Evolutionary conservation across 768 basidiomycete genomes (phyloP).

Genomic region (Cystobasidium onofrii): DNA sequence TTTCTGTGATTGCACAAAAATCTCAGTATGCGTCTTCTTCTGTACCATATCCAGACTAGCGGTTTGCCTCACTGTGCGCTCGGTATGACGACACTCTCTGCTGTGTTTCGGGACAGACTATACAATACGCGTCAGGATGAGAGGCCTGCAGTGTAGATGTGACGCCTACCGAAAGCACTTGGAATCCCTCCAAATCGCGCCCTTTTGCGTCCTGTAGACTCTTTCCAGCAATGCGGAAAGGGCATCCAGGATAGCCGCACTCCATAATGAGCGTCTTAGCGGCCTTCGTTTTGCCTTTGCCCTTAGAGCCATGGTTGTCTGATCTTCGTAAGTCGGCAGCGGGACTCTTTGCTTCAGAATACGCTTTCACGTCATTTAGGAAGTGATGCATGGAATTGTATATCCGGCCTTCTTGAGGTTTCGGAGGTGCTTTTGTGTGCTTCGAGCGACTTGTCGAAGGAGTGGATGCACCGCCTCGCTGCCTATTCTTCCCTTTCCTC

Average conservation of each 20-base stretch:
- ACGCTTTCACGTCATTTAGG: background rate
- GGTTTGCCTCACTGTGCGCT: background rate
- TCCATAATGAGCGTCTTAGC: background rate
- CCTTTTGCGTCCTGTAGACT: background rate
- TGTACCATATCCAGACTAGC: too few relatives aligned
- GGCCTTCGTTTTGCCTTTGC: background rate
- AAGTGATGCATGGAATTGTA: slow-evolving; percentile 1
- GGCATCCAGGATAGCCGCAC: background rate
- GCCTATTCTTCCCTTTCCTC: background rate
- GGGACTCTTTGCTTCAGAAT: background rate
- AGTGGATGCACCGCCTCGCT: background rate
- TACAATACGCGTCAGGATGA: background rate
- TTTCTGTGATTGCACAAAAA: background rate
- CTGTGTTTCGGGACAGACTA: background rate
- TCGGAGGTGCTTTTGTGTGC: background rate
- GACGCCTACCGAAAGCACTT: background rate
- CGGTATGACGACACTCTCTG: background rate
- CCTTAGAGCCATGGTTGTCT: background rate
- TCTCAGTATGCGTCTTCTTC: background rate
- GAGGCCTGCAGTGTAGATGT: background rate
- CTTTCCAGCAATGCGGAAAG: background rate
- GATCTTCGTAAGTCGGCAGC: background rate
- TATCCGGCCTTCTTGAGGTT: background rate
- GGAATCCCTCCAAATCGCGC: background rate
- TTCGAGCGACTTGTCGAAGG: background rate